Evolutionary conservation across 1,284 basidiomycete species (phyloP), one percentile per base, ranked within the genome.

Genomic region (Rhodotorula glutinis): DNA sequence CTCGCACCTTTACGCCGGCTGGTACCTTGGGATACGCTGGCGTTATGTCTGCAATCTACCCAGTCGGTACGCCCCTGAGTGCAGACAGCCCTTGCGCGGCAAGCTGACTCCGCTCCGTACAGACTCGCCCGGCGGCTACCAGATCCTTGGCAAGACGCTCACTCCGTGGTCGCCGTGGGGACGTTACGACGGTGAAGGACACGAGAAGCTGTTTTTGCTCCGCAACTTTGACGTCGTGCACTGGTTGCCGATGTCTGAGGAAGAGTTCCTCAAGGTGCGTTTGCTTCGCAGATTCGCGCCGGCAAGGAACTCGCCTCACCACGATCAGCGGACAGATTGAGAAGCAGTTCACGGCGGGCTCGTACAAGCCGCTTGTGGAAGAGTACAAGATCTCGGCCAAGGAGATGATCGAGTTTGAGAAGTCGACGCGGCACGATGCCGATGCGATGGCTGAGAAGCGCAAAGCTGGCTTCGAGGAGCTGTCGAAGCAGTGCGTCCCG

Each of bases 91-190:
- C n/a, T 23, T 47, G 33, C 33, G 33, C 33, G 11, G 33, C 33
- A 38, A 38, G 5, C 33, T 38, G 33, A 38, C 33, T 38, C 33
- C 43, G 43, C 8, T 21, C 43, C 43, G 21, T 5, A 16, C 25
- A 33, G 84, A 85, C 61, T 86, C 84, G 5, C 86, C 86, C 0
- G 86, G 86, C 27, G 85, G 86, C 0, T 88, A 87, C 75, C 86
- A 87, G 73, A 78, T 87, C 4, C 86, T 82, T 71, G 87, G 78
- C 9, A 59, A 67, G 16, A 76, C 73, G 3, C 53, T 65, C 2
- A 79, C 78, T 49, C 88, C 87, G 3, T 88, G 86, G 85, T n/a
- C 23, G 9, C 13, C 54, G 13, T 21, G 41, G 19, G 62, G 66
- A 2, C 58, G 66, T 4, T 68, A 61, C n/a, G 56, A 47, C 29